These are phyloP conservation scores for Neophaeococcomyces mojaviensis DNA, from an alignment of 2,329 filamentous ascomycete species.

Conservation along the genomic window DNA sequence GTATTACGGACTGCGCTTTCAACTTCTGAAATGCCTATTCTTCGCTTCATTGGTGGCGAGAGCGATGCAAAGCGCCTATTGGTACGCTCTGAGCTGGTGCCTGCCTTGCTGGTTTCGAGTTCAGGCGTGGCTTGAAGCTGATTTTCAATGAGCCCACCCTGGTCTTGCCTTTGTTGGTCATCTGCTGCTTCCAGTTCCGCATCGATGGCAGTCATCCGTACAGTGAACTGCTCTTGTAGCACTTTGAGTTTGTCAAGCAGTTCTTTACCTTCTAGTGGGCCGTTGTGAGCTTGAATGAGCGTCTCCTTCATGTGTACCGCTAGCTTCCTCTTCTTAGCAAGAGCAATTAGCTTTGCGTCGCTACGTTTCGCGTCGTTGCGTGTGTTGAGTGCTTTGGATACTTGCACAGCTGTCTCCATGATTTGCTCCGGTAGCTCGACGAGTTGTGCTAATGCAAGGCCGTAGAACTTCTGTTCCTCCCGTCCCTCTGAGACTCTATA, in stretches of 20 bases:
- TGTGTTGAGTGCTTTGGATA: slow-evolving; percentile 56
- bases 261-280: slow-evolving; percentile 56
- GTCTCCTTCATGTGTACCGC: slow-evolving; percentile 67
- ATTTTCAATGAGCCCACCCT: background rate
- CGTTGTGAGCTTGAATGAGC: slow-evolving; percentile 57
- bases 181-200: slow-evolving; percentile 20
- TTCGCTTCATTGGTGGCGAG: too few species aligned
- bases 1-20: background rate
- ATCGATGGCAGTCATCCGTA: slow-evolving; percentile 62
- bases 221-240: slow-evolving; percentile 67
- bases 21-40: too few species aligned
- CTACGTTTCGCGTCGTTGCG: slow-evolving; percentile 53
- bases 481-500: slow-evolving; percentile 73
- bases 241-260: slow-evolving; percentile 57
- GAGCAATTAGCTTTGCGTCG: slow-evolving; percentile 50
- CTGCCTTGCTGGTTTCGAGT: too few species aligned
- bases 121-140: background rate
- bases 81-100: too few species aligned
- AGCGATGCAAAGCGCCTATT: too few species aligned
- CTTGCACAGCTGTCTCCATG: slow-evolving; percentile 58
- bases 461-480: slow-evolving; percentile 68
- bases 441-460: slow-evolving; percentile 69
- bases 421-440: slow-evolving; percentile 64
- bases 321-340: slow-evolving; percentile 61
- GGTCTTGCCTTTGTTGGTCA: background rate